Percentiles rank a stretch among this genome's conserved stretches.
These are phyloP conservation scores for Trichopus zeylanicus DNA, from an alignment of 116 monocot genomes.

Conservation along the genomic window DNA sequence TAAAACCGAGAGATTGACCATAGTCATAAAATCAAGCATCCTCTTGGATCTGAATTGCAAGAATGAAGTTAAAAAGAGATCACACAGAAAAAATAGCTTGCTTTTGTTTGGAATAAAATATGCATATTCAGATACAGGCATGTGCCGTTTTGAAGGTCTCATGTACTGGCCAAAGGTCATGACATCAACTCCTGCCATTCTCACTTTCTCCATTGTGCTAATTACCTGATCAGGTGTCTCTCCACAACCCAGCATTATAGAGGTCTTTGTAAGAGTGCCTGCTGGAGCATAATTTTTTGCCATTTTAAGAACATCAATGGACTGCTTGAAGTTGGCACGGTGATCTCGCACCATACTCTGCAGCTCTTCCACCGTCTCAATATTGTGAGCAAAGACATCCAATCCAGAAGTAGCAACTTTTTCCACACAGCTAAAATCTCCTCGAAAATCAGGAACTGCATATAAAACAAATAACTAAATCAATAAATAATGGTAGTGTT, in stretches of 20 bases:
- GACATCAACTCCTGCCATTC: conserved; percentile 80
- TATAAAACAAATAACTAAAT: too few relatives aligned
- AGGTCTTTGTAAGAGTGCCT: conserved; percentile 86
- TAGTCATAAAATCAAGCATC: too few relatives aligned
- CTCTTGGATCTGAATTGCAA: too few relatives aligned
- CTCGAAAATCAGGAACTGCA: conserved; percentile 92
- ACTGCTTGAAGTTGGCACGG: conserved; percentile 90
- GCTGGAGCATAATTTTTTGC: conserved; percentile 70
- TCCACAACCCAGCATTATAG: conserved; percentile 91
- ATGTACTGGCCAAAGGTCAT: conserved; percentile 98
- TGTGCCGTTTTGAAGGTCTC: conserved; percentile 88
- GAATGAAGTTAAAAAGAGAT: too few relatives aligned
- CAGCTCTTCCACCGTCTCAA: conserved; percentile 92
- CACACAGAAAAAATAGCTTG: too few relatives aligned
- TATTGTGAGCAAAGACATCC: conserved; percentile 93
- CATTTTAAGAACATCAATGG: conserved; percentile 78
- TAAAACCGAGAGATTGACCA: too few relatives aligned
- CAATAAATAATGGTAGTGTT: too few relatives aligned
- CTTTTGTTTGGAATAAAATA: too few relatives aligned
- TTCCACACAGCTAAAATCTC: conserved; percentile 61
- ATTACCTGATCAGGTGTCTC: conserved; percentile 85
- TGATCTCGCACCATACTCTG: conserved; percentile 63
- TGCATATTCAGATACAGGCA: conserved; percentile 92
- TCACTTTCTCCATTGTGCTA: conserved; percentile 84
- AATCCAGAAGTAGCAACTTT: conserved; percentile 72